Evolutionary conservation across 345 rosid species (phyloP), one percentile per base, ranked within the genome.

Genomic region (Salix suchowensis): DNA sequence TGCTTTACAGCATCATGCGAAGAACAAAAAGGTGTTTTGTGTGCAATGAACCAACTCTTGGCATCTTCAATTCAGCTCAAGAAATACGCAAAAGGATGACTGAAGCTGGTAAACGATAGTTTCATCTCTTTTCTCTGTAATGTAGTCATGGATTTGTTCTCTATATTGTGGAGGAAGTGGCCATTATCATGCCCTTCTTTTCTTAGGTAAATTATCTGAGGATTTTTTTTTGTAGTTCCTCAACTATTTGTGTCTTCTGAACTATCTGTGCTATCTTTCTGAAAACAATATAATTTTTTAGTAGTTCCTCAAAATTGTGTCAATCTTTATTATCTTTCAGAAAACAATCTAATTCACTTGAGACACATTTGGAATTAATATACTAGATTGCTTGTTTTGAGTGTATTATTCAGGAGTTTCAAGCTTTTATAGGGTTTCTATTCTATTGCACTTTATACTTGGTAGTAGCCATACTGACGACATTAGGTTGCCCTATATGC

Each of bases 11-110:
- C 97, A 92, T 82, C 98, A 91, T 80, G 77, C 88, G 6, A 94
- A 85, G 86, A 92, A 87, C 88, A 92, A 94, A 90, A 92, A 94
- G 84, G 84, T 94, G 98, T 73, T 94, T 88, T 68, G 93, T 91
- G 13, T 92, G 98, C 89, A 90, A 92, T 82, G 82, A 89, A 70
- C 96, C 96, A n/a, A 92, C 98, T 1, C 70, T 87, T 73, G 97
- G 96, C 42, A 89, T 89, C 69, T 92, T 94, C 78, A 94, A 92
- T 76, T 74, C 94, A 58, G 94, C 98, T 52, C 91, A 84, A 21
- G 96, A 92, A 85, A 91, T 92, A 32, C 88, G 87, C 67, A 87
- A 85, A 81, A 86, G 37, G 83, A 83, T 87, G 77, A 88, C 87
- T 24, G 88, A 84, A 72, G 88, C 68, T 68, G 74, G 82, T 71